Evolutionary conservation across 352 stramenopile species (phyloP), one percentile per base, ranked within the genome.

Genomic region (Globisporangium abappressorium): DNA sequence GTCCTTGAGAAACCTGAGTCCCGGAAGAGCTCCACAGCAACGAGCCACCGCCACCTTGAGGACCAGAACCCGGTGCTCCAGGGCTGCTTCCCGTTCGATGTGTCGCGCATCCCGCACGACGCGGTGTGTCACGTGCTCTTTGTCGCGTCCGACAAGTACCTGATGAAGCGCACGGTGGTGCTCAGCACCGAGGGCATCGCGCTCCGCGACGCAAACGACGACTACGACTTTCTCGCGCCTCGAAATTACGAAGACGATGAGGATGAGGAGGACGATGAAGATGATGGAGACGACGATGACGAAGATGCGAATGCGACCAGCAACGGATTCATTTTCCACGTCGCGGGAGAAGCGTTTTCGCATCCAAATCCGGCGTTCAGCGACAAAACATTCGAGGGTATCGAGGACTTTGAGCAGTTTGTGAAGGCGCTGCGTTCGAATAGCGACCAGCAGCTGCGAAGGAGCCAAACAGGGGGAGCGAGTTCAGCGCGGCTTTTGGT

Each of bases 61-160:
- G 70, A 81, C 20, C n/a, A 46, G 34, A 68, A 64, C 28, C 57
- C 70, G 2, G 69, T 78, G 33, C 46, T 87, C 2, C 65, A 72
- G 57, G 81, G 81, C 4, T 78, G 61, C 22, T 80, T 87, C 51
- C 59, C 74, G 3, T 57, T 88, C 18, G 72, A 82, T 26, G 80
- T 90, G 46, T 68, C 55, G 9, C 76, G 81, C 9, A 69, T 90
- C 22, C 73, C 76, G 9, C 58, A 72, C 8, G 79, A 85, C 33
- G 76, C 71, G 20, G 80, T 88, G 7, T 85, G 76, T 30, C 72
- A 90, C 56, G 75, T 90, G 47, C 63, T 90, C 41, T 88, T 90
- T 65, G 78, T 90, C 56, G 73, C 81, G 53, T 84, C 78, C 65
- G 79, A 90, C 72, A 75, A 72, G 53, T 70, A 84, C 28, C 71